These are phyloP conservation scores for Macrotyloma uniflorum DNA, from an alignment of 306 rosid genomes.

Conservation along the genomic window DNA sequence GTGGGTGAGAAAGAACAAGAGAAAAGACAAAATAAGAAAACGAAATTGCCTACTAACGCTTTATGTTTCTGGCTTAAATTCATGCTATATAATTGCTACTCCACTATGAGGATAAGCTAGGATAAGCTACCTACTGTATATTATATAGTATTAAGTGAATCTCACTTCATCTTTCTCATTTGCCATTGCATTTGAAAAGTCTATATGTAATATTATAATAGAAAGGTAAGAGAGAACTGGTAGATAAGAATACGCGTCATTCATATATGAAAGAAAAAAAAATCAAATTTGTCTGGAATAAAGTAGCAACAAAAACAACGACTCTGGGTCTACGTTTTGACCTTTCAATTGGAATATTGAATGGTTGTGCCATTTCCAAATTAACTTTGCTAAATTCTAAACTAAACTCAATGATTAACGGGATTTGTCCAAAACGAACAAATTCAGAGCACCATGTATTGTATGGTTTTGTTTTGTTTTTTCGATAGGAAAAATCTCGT, in stretches of 20 bases:
- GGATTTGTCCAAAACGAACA: too few species aligned
- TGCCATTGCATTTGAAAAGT: not conserved
- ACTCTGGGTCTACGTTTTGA: not conserved
- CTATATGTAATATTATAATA: too few species aligned
- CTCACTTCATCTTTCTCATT: not conserved
- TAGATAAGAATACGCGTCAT: not conserved
- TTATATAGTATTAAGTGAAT: too few species aligned
- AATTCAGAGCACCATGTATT: too few species aligned
- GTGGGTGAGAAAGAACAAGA: not conserved
- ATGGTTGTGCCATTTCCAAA: not conserved
- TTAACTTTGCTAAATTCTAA: not conserved
- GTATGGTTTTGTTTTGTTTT: not conserved
- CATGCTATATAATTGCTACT: not conserved
- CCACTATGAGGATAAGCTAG: too few species aligned
- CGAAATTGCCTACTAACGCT: not conserved
- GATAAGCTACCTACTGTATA: too few species aligned
- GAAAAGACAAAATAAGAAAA: not conserved
- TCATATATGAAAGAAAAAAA: not conserved
- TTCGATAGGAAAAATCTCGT: not conserved
- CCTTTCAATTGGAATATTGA: not conserved
- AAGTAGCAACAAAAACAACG: not conserved
- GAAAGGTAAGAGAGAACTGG: too few species aligned
- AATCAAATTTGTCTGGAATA: not conserved
- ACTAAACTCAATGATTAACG: not conserved
- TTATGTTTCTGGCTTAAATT: not conserved